Base-by-base conservation (phyloP, 495 filamentous ascomycete species). In the Penicillium cinerascens region DNA sequence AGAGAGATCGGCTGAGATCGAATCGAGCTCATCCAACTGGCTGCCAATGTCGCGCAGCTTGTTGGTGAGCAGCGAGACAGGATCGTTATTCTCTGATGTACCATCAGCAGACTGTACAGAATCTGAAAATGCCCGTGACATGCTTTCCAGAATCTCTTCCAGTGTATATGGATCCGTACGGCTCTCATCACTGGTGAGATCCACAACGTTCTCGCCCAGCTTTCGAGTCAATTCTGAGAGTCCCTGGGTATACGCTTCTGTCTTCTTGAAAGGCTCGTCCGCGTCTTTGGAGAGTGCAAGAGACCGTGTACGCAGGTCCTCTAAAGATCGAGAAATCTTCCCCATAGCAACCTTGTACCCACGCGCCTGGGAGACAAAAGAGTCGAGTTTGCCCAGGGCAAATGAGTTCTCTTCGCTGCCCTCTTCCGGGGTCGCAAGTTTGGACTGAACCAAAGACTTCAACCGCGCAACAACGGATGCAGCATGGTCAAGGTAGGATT, bases 271-370 rank as follows among this genome's bases (percentile, higher is more conserved):
- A 5, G 72, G 66, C 25, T 66, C 49, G 42, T 60, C 51, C 49
- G 64, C 64, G 76, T 86, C 56, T 80, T 85, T 47, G 68, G 82
- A 54, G 17, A 96, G 79, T 15, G 89, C 87, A 23, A 97, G 74
- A 4, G 87, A 92, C 38, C 92, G 75, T 0, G 82, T 76, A 56
- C 84, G 86, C 37, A 96, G 75, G 44, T 96, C 91, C 38, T 91
- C 84, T 4, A 97, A 70, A 27, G 88, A 79, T 29, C 87, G 80
- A 15, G 87, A 77, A 5, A 89, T 83, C 68, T 97, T 97, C 44
- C 81, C 78, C 55, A 86, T 84, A 21, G 95, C 78, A 18, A 96
- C 89, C 70, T 96, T 96, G 29, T 86, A 80, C 62, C 87, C 91
- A 46, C 92, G 83, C 5, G 87, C 86, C 57, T 89, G 85, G 27